A percentile compares a stretch with the other conserved stretches of the same genome.
Conservation (phyloP, 192 early-diverging fungal genomes). For the Coemansia brasiliensis region DNA sequence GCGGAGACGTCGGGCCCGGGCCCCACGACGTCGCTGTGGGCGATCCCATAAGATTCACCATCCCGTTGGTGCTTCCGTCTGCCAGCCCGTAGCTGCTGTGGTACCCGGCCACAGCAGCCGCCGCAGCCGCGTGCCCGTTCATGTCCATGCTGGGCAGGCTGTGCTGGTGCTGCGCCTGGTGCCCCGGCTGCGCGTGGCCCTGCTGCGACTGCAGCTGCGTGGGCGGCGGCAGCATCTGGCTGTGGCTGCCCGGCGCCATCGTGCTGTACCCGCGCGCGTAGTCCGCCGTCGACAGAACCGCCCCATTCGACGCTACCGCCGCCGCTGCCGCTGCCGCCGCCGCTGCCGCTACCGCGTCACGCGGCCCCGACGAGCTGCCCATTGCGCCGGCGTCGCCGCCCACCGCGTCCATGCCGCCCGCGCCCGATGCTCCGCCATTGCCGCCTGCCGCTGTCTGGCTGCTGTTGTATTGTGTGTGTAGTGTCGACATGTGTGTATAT, state of each 20-base stretch:
- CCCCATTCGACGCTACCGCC: slow-evolving; percentile 23
- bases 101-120: slow-evolving; percentile 39
- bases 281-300: slow-evolving; percentile 30
- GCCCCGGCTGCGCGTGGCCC: slow-evolving; percentile 17
- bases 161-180: slow-evolving; percentile 38
- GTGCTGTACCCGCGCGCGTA: slow-evolving; percentile 49
- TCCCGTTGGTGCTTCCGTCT: slow-evolving; percentile 36
- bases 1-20: slow-evolving; percentile 33
- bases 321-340: slow-evolving; percentile 37
- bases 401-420: slow-evolving; percentile 23
- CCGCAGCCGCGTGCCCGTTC: slow-evolving; percentile 43
- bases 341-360: slow-evolving; percentile 44
- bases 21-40: slow-evolving; percentile 48
- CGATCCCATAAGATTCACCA: slow-evolving; percentile 48
- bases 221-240: slow-evolving; percentile 51
- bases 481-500: slow-evolving; percentile 39
- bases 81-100: slow-evolving; percentile 55
- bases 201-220: slow-evolving; percentile 38
- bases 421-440: slow-evolving; percentile 24
- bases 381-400: slow-evolving; percentile 25
- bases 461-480: slow-evolving; percentile 53
- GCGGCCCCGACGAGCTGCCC: slow-evolving; percentile 31
- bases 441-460: slow-evolving; percentile 36
- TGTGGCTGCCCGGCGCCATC: slow-evolving; percentile 38
- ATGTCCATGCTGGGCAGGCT: slow-evolving; percentile 53